Percentiles rank a stretch among this genome's conserved stretches.
phyloP scores from a whole-genome alignment of 768 basidiomycete species.

The Floccularia luteovirens region DNA sequence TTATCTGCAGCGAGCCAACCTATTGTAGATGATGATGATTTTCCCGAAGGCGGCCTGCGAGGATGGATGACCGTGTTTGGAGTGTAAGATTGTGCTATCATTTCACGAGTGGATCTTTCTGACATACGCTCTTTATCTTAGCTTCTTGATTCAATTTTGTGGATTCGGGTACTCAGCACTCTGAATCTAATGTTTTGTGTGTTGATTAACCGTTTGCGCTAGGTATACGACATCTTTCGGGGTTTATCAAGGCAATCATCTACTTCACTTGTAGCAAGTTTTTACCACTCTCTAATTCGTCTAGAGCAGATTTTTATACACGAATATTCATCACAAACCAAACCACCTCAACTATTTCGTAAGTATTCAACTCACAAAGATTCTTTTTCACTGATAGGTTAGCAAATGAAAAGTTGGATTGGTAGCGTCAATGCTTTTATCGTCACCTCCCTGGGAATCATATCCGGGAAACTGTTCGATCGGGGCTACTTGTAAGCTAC shows the following conservation, averaged over 20 bases:
- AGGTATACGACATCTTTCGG: constrained; percentile 19
- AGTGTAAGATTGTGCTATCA: constrained; percentile 3
- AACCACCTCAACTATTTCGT: constrained; percentile 14
- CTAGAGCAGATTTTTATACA: constrained; percentile 16
- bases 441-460: constrained; percentile 13
- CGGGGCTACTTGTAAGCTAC: constrained; percentile 18
- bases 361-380: constrained; percentile 5
- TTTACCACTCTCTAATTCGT: background rate
- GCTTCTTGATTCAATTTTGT: constrained; percentile 12
- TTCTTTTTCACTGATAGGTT: background rate
- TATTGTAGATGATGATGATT: too few species aligned
- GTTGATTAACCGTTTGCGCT: background rate
- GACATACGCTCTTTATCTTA: background rate
- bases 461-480: constrained; percentile 19
- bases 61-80: constrained; percentile 9
- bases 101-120: background rate
- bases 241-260: constrained; percentile 14
- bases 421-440: constrained; percentile 17
- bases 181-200: background rate
- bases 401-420: constrained; percentile 14
- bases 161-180: constrained; percentile 12
- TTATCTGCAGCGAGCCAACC: too few species aligned
- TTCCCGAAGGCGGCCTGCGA: constrained; percentile 9
- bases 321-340: constrained; percentile 14
- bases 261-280: background rate